A percentile compares a stretch with the other conserved stretches of the same genome.
Evolutionary conservation across 73 alveolate species (phyloP).

Genomic region (Durusdinium trenchii): DNA sequence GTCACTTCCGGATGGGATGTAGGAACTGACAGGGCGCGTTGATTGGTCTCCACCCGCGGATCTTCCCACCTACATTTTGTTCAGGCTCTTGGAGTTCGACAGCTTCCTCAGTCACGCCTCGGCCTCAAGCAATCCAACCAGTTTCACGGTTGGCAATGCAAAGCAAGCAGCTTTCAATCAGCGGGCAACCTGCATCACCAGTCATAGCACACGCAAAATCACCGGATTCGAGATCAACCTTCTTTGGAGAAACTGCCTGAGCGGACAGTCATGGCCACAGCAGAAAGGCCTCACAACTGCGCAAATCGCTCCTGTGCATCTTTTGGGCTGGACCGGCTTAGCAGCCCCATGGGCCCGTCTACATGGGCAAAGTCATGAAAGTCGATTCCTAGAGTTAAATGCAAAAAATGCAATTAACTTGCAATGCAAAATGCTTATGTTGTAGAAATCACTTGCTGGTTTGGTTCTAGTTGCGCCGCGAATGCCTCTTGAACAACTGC

Average conservation of each 20-base stretch:
- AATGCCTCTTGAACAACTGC: too few species aligned
- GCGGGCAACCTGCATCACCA: neutral
- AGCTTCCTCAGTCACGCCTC: neutral
- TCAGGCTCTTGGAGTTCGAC: neutral
- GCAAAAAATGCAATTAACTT: too few species aligned
- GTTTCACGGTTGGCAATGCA: too few species aligned
- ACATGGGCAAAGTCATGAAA: too few species aligned
- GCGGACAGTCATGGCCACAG: neutral
- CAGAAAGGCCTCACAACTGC: neutral
- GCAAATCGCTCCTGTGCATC: neutral
- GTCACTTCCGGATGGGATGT: too few species aligned
- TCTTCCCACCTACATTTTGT: neutral
- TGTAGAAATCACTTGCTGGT: too few species aligned
- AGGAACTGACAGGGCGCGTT: too few species aligned
- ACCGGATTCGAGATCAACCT: slow-evolving; percentile 40
- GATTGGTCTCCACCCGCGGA: too few species aligned
- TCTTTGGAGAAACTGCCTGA: neutral
- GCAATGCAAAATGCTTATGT: too few species aligned
- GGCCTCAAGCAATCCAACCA: too few species aligned
- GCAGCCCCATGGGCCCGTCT: slow-evolving; percentile 41
- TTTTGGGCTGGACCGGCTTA: slow-evolving; percentile 16
- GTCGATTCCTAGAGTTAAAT: too few species aligned
- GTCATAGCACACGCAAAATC: slow-evolving; percentile 37
- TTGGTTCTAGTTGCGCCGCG: too few species aligned
- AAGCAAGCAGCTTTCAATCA: neutral